Evolutionary conservation across 106 monocot genomes (phyloP), one percentile per base, ranked within the genome.

Genomic region (Xerophyta viscosa): DNA sequence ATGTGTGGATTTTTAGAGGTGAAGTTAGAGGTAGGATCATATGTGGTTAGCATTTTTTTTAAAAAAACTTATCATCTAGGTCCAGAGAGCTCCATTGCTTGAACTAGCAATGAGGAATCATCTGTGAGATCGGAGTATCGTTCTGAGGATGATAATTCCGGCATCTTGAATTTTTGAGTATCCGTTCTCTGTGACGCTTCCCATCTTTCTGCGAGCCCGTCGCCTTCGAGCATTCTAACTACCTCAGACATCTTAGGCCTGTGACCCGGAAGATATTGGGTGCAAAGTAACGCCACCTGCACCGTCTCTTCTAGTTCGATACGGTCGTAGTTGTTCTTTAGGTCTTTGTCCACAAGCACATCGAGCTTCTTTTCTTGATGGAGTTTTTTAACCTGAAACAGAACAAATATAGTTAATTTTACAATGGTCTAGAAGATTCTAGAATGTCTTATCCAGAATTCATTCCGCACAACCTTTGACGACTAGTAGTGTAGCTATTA

Each of bases 81-180:
- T 7, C 94, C 88, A 13, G 94, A 96, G 30, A 96, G 88, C 73
- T 96, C 94, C 43, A 96, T 80, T 29, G 88, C 88, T 57, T 81
- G 78, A 13, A 85, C 75, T 30, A 85, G 31, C 11, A 81, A 41
- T 10, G 73, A 81, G 1, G 88, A 96, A 63, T 88, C 81, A 49
- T 96, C 88, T 0, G 81, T 81, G 24, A 78, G 70, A 29, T 85
- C 81, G 0, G 93, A 94, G 64, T 65, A 84, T 1, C 55, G 41
- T 29, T 74, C 71, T 0, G 77, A 73, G 2, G 70, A 79, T 13
- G 68, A 67, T 8, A 65, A 65, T 12, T 83, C 79, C 0, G 56
- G 76, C 17, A 66, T 19, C 29, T 59, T 70, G 61, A 57, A 54
- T 30, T 69, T 73, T 29, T 56, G 50, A 0, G 46, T 21, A 2